A percentile compares a stretch with the other conserved stretches of the same genome.
Evolutionary conservation across 495 filamentous ascomycete species (phyloP).

Genomic region (Penicillium cataractarum): DNA sequence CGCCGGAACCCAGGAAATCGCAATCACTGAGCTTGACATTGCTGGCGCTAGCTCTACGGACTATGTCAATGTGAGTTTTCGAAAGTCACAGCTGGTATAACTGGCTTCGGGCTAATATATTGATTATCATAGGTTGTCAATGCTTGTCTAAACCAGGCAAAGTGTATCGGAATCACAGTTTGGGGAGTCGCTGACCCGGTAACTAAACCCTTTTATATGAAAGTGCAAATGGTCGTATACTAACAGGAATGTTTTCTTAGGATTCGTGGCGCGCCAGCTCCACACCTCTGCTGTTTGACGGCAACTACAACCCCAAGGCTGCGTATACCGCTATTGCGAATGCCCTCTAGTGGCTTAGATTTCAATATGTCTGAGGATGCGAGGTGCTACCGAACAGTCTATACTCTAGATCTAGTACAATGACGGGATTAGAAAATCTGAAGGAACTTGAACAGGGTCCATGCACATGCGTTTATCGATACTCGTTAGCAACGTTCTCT

Average conservation of each 20-base stretch:
- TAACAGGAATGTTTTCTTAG: not conserved
- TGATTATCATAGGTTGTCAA: slow-evolving; percentile 50
- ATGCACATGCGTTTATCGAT: not conserved
- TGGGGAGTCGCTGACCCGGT: slow-evolving; percentile 69
- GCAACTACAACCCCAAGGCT: slow-evolving; percentile 6
- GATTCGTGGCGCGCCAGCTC: slow-evolving; percentile 6
- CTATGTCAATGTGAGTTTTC: slow-evolving; percentile 53
- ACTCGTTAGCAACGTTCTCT: not conserved
- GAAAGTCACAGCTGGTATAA: not conserved
- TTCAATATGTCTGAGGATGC: not conserved
- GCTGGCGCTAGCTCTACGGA: slow-evolving; percentile 58
- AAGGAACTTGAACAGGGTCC: too few species aligned
- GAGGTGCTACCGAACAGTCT: not conserved
- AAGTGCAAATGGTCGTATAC: not conserved
- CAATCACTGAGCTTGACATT: slow-evolving; percentile 71
- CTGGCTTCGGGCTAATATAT: not conserved
- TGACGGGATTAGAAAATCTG: too few species aligned
- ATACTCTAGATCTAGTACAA: too few species aligned
- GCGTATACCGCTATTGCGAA: not conserved
- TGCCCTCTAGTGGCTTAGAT: not conserved
- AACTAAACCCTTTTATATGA: not conserved
- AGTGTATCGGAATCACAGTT: slow-evolving; percentile 75
- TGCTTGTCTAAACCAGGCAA: slow-evolving; percentile 63
- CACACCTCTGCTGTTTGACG: not conserved
- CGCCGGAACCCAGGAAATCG: slow-evolving; percentile 56